phyloP scores from a whole-genome alignment of 352 stramenopile genomes.

The Phytophthora pisi region DNA sequence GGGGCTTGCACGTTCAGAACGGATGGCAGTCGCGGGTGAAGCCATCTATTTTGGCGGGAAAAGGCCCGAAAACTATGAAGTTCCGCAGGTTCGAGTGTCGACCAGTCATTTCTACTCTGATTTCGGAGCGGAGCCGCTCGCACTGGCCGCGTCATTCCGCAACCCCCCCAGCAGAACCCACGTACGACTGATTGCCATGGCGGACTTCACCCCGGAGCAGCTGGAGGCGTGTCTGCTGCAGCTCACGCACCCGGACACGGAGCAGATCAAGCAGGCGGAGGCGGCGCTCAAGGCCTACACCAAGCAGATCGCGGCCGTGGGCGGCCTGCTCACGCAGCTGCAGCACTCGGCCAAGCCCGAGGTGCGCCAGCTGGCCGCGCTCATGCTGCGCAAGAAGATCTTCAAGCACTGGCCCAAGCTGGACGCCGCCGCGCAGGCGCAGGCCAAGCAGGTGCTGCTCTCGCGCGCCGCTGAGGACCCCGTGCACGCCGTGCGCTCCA shows the following conservation, averaged over 20 bases:
- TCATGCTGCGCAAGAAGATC: constrained; percentile 95
- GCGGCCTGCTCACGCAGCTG: constrained; percentile 90
- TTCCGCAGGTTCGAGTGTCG: constrained; percentile 31
- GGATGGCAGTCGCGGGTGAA: constrained; percentile 13
- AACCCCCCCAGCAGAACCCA: constrained; percentile 11
- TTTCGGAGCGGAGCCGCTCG: not conserved
- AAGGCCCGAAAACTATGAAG: constrained; percentile 11
- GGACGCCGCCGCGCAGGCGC: constrained; percentile 72
- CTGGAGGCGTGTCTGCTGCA: constrained; percentile 87
- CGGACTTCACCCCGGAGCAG: constrained; percentile 83
- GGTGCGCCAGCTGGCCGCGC: constrained; percentile 92
- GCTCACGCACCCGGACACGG: constrained; percentile 94
- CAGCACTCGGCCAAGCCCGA: constrained; percentile 74
- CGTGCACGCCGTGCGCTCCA: constrained; percentile 88
- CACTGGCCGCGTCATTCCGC: constrained; percentile 29
- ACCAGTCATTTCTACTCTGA: constrained; percentile 44
- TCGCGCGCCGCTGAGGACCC: constrained; percentile 85
- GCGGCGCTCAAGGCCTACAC: constrained; percentile 92
- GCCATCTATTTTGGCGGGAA: constrained; percentile 36
- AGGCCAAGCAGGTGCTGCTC: constrained; percentile 91
- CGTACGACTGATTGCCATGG: constrained; percentile 45
- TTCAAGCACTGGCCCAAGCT: constrained; percentile 93
- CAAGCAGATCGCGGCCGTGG: constrained; percentile 89
- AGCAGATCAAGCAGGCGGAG: constrained; percentile 96
- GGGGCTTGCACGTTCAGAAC: constrained; percentile 10